Evolutionary conservation across 108 stramenopile genomes (phyloP).

Genomic region (Skeletonema potamos): DNA sequence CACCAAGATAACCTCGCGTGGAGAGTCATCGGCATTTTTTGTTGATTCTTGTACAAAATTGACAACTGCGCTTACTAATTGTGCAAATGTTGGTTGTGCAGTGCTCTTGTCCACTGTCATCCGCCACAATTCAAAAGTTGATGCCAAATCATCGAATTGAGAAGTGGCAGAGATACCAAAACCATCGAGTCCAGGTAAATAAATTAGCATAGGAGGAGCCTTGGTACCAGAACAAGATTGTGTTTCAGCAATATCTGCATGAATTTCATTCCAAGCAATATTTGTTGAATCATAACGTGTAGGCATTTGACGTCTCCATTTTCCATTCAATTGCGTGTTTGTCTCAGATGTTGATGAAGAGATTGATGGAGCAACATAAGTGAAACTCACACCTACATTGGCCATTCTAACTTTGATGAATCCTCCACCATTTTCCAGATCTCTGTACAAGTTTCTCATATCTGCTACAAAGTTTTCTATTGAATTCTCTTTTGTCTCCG

Average conservation of each 20-base stretch:
- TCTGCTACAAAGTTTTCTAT: constrained; percentile 27
- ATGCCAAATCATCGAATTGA: constrained; percentile 81
- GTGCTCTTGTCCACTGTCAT: constrained; percentile 55
- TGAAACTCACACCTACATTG: constrained; percentile 28
- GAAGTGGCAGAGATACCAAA: constrained; percentile 78
- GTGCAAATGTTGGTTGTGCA: constrained; percentile 55
- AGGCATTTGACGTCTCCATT: constrained; percentile 36
- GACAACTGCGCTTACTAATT: constrained; percentile 49
- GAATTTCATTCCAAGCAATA: constrained; percentile 18
- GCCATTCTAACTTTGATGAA: constrained; percentile 22
- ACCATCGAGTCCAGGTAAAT: constrained; percentile 89
- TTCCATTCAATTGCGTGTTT: constrained; percentile 15
- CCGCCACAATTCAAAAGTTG: constrained; percentile 79
- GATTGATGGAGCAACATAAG: constrained; percentile 32
- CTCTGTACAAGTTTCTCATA: constrained; percentile 27
- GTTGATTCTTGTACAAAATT: constrained; percentile 57
- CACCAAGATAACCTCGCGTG: constrained; percentile 67
- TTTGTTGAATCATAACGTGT: constrained; percentile 7
- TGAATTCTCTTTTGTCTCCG: constrained; percentile 1
- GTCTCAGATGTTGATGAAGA: neutral
- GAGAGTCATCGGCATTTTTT: neutral
- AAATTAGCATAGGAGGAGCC: constrained; percentile 51
- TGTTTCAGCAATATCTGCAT: constrained; percentile 9
- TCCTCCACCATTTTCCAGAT: constrained; percentile 41
- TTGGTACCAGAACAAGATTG: neutral